Evolutionary conservation across 83 land plant species (phyloP).

Genomic region (Picea abies): DNA sequence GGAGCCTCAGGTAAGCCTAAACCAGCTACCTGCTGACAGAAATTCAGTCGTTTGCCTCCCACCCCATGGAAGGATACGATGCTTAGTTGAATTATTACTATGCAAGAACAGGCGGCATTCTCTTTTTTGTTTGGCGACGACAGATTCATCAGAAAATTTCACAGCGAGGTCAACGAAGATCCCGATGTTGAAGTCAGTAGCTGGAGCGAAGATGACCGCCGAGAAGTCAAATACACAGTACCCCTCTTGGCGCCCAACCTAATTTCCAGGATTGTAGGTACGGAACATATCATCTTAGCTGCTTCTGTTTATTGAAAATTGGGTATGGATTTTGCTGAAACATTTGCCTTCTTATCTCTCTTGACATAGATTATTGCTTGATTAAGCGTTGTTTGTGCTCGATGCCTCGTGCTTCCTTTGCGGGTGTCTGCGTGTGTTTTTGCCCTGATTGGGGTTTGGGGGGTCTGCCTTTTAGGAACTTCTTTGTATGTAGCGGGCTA

Average conservation of each 20-base stretch:
- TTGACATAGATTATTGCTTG: too few relatives aligned
- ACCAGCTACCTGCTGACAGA: background rate
- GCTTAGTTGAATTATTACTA: too few relatives aligned
- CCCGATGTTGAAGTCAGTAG: conserved; percentile 16
- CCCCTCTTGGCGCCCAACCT: conserved; percentile 12
- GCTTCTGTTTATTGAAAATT: background rate
- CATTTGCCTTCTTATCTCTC: background rate
- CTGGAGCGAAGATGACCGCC: conserved; percentile 17
- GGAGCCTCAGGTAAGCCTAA: conserved; percentile 22
- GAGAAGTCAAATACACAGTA: conserved; percentile 3
- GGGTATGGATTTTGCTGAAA: conserved; percentile 6
- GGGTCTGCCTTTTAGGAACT: too few relatives aligned
- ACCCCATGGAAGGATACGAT: background rate
- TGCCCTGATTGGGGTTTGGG: too few relatives aligned
- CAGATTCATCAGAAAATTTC: conserved; percentile 6
- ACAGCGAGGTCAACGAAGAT: conserved; percentile 18
- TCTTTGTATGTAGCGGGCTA: too few relatives aligned
- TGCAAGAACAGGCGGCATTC: background rate
- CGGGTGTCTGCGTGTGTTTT: too few relatives aligned
- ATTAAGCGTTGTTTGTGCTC: too few relatives aligned
- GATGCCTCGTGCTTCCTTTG: too few relatives aligned
- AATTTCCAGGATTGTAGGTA: conserved; percentile 12
- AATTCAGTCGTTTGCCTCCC: background rate
- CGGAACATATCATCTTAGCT: background rate
- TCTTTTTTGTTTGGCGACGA: conserved; percentile 16